These are phyloP conservation scores for Ambrosia trifida DNA, from an alignment of 129 eudicot genomes.

Conservation along the genomic window DNA sequence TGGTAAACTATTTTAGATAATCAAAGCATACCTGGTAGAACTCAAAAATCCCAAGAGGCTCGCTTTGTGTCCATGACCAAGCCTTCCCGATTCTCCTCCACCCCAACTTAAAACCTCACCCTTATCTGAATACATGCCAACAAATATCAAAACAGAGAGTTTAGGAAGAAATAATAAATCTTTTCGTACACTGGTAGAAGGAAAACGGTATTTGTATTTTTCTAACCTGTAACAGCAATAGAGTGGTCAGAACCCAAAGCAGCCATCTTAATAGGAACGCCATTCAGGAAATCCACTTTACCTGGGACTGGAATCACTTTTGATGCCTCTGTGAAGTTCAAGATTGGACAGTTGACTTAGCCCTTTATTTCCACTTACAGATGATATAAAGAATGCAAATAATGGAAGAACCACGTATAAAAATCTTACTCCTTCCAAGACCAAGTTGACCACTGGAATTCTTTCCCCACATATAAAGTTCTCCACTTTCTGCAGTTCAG, in stretches of 20 bases:
- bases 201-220: neutral
- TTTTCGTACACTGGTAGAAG: constrained; percentile 1
- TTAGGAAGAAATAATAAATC: neutral
- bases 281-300: constrained; percentile 68
- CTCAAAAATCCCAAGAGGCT: constrained; percentile 70
- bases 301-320: constrained; percentile 55
- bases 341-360: constrained; percentile 8
- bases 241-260: constrained; percentile 92
- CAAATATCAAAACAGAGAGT: constrained; percentile 4
- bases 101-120: constrained; percentile 97
- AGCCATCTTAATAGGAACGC: constrained; percentile 52
- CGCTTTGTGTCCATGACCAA: constrained; percentile 88
- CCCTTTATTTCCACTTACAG: constrained; percentile 7
- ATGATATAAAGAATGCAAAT: neutral
- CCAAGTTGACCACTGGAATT: constrained; percentile 94
- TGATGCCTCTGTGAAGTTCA: constrained; percentile 59
- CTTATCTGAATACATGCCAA: constrained; percentile 47
- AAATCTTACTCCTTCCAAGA: constrained; percentile 80
- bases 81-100: constrained; percentile 86
- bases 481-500: constrained; percentile 76
- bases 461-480: constrained; percentile 92
- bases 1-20: neutral
- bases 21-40: constrained; percentile 54
- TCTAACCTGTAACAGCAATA: constrained; percentile 85
- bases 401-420: constrained; percentile 12